phyloP scores from a whole-genome alignment of 2,329 filamentous ascomycete species.

The Diplodia seriata region DNA sequence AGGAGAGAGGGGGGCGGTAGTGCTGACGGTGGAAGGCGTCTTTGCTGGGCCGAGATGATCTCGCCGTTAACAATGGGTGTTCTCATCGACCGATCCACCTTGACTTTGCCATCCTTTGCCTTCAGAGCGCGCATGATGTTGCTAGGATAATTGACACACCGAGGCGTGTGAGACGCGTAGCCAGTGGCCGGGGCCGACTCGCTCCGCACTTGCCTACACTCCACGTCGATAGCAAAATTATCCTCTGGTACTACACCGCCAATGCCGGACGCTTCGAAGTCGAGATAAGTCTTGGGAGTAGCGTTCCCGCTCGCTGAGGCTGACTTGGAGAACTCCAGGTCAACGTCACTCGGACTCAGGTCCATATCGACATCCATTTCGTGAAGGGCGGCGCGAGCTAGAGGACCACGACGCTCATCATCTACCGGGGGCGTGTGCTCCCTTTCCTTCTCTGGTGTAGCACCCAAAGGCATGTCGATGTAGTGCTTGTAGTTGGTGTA shows the following conservation, averaged over 20 bases:
- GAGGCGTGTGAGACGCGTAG: constrained; percentile 5
- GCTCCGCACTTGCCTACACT: constrained; percentile 34
- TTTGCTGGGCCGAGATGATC: constrained; percentile 69
- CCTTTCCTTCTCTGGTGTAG: neutral
- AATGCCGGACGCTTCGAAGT: constrained; percentile 61
- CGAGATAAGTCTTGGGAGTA: constrained; percentile 19
- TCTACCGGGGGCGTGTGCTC: neutral
- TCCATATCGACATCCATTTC: constrained; percentile 24
- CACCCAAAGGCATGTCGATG: constrained; percentile 13
- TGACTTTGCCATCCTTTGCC: neutral
- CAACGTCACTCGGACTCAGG: neutral
- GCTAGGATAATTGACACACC: constrained; percentile 5
- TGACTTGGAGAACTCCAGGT: constrained; percentile 2
- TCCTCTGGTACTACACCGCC: constrained; percentile 67
- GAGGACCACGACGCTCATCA: constrained; percentile 21
- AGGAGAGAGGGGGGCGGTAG: constrained; percentile 56
- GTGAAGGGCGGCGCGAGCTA: constrained; percentile 11
- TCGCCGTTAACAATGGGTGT: constrained; percentile 7
- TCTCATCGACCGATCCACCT: neutral
- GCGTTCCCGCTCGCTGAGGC: neutral
- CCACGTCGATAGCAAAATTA: constrained; percentile 61
- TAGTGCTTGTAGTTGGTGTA: constrained; percentile 8
- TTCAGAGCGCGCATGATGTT: constrained; percentile 14
- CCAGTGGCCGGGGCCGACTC: neutral
- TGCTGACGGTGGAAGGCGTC: constrained; percentile 61